Evolutionary conservation across 345 rosid genomes (phyloP), one percentile per base, ranked within the genome.

Genomic region (Bruguiera gymnorhiza): DNA sequence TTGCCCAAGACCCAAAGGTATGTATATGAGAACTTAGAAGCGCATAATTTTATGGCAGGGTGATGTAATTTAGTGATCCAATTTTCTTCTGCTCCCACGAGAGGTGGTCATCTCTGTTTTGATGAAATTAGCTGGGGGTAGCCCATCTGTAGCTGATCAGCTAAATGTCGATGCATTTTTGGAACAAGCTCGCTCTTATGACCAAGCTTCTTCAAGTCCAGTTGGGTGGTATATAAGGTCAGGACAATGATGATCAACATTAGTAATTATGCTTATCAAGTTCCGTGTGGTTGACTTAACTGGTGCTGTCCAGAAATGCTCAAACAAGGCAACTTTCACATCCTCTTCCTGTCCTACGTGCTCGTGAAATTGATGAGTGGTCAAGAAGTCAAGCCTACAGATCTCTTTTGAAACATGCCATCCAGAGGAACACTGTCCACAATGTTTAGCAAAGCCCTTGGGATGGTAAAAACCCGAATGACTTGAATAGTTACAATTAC

Each of bases 151-250:
- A 29, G 95, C 98, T 51, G 98, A 91, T 80, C 97, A 94, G 84
- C 79, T 89, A 75, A 94, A 88, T 31, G 97, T 89, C 43, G 98
- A 91, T 62, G 97, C 98, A 16, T 94, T 94, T 82, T 77, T 91
- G 81, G 98, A 94, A 79, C 97, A 94, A 87, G 98, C 98, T 58
- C 95, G 93, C 63, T 87, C 97, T 70, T 94, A 94, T 68, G 97
- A 94, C 56, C 84, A 80, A 82, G 98, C 98, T 76, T 88, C 98
- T 82, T 88, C 97, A 46, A 89, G 86, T 78, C 95, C 95, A 55
- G 53, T 86, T 23, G 98, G 97, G 24, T 89, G 91, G 91, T 94
- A 91, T 78, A 87, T 94, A 50, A 88, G 98, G 98, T 94, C 57
- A 80, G 90, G 29, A 66, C 58, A 11, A 46, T 63, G 24, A 48